Conservation (phyloP, 305 asterid species). For the Fraxinus xanthoxyloides region DNA sequence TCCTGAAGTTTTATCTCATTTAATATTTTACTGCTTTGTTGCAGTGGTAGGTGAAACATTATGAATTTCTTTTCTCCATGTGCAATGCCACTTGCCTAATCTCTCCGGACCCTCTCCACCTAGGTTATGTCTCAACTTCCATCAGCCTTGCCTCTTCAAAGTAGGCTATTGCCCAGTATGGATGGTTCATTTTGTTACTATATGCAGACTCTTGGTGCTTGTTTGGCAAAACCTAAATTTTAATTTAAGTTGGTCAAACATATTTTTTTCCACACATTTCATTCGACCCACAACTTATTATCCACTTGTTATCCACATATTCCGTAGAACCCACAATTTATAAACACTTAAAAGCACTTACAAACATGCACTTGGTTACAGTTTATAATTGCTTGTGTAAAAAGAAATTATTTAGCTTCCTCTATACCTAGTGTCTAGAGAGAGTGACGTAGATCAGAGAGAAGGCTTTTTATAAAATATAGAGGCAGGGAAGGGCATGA, state of each 20-base stretch:
- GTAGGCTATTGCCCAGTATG: constrained; percentile 16
- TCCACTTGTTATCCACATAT: background rate
- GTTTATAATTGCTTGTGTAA: background rate
- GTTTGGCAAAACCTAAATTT: background rate
- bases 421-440: background rate
- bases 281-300: background rate
- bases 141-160: constrained; percentile 21
- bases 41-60: constrained; percentile 33
- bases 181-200: background rate
- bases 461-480: background rate
- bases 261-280: background rate
- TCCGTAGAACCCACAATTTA: background rate
- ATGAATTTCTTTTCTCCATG: constrained; percentile 27
- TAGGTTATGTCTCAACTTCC: constrained; percentile 17
- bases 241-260: background rate
- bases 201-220: background rate
- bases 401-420: constrained; percentile 9
- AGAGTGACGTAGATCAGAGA: background rate
- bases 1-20: background rate
- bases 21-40: constrained; percentile 20
- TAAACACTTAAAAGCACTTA: background rate
- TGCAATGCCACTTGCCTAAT: constrained; percentile 8
- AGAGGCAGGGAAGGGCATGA: background rate
- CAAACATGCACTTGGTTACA: background rate
- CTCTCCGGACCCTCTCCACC: background rate